Percentiles rank a stretch among this genome's conserved stretches.
These are phyloP conservation scores for Backusella tarrabulga DNA, from an alignment of 192 early-diverging fungal species.

Conservation along the genomic window DNA sequence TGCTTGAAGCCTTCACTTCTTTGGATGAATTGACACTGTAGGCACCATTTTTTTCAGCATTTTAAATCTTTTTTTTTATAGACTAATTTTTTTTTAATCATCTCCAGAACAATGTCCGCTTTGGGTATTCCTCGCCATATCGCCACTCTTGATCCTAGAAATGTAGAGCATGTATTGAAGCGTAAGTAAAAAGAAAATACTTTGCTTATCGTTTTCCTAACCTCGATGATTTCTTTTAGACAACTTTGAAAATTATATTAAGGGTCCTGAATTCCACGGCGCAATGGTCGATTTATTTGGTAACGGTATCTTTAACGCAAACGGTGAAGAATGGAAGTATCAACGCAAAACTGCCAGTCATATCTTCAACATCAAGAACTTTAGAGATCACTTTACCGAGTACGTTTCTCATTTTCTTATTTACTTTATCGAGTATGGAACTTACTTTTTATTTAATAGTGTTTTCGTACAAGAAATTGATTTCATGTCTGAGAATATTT, in stretches of 20 bases:
- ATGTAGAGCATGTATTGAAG: conserved; percentile 41
- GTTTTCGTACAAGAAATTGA: conserved; percentile 36
- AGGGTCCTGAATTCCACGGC: conserved; percentile 47
- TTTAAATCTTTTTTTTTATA: background rate
- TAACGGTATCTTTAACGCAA: conserved; percentile 70
- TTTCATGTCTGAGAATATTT: conserved; percentile 29
- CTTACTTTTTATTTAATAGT: conserved; percentile 16
- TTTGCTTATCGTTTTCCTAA: background rate
- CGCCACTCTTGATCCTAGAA: conserved; percentile 29
- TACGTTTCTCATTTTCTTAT: background rate
- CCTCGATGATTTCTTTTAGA: background rate
- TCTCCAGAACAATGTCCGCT: conserved; percentile 28
- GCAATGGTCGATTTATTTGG: conserved; percentile 58
- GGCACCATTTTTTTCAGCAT: background rate
- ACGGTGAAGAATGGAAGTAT: conserved; percentile 63
- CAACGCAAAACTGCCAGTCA: conserved; percentile 54
- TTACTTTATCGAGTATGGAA: background rate
- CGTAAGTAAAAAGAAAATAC: conserved; percentile 15
- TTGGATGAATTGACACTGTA: conserved; percentile 16
- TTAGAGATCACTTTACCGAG: conserved; percentile 40
- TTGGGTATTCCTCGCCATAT: conserved; percentile 36
- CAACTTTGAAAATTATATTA: conserved; percentile 40
- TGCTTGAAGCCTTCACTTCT: conserved; percentile 13
- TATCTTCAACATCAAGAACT: conserved; percentile 41
- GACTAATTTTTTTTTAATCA: background rate